Conservation (phyloP, 768 basidiomycete species). For the Rhizopogon roseolus region DNA sequence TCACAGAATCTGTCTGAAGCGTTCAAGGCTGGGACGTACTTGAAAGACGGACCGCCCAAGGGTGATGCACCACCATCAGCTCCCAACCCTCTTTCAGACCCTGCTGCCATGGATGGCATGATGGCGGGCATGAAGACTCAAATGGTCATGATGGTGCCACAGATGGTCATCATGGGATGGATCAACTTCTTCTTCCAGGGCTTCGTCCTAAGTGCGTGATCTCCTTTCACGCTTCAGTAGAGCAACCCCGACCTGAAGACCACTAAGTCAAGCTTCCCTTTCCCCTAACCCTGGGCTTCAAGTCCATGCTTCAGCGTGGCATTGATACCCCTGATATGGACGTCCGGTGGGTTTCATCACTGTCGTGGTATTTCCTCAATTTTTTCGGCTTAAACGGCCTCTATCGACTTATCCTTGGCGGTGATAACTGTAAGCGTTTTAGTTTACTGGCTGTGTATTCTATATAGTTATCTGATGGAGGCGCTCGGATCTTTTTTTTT, state of each 20-base stretch:
- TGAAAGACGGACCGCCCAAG: slow-evolving; percentile 79
- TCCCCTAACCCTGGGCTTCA: slow-evolving; percentile 94
- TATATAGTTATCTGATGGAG: slow-evolving; percentile 9
- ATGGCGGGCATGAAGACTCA: slow-evolving; percentile 99
- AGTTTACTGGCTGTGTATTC: slow-evolving; percentile 1
- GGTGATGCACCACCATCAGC: slow-evolving; percentile 54
- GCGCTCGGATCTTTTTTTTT: slow-evolving; percentile 11
- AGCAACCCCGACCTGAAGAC: slow-evolving; percentile 2
- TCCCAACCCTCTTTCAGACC: slow-evolving; percentile 84
- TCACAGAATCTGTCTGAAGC: slow-evolving; percentile 70
- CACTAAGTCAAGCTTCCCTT: slow-evolving; percentile 91
- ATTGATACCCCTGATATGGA: slow-evolving; percentile 96
- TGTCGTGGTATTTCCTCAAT: slow-evolving; percentile 99
- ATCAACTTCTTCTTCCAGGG: slow-evolving; percentile 99
- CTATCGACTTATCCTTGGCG: slow-evolving; percentile 89
- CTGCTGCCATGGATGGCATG: slow-evolving; percentile 94
- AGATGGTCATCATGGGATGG: slow-evolving; percentile 99
- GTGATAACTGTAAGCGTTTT: slow-evolving; percentile 70
- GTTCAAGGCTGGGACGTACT: slow-evolving; percentile 71
- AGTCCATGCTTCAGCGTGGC: slow-evolving; percentile 95
- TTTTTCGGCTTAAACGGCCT: slow-evolving; percentile 96
- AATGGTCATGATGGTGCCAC: slow-evolving; percentile 98
- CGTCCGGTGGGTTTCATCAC: slow-evolving; percentile 97
- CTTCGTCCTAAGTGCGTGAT: slow-evolving; percentile 87
- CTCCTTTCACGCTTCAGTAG: background rate